These are phyloP conservation scores for Agaricales sp. DNA, from an alignment of 1,284 basidiomycete species.

Conservation along the genomic window DNA sequence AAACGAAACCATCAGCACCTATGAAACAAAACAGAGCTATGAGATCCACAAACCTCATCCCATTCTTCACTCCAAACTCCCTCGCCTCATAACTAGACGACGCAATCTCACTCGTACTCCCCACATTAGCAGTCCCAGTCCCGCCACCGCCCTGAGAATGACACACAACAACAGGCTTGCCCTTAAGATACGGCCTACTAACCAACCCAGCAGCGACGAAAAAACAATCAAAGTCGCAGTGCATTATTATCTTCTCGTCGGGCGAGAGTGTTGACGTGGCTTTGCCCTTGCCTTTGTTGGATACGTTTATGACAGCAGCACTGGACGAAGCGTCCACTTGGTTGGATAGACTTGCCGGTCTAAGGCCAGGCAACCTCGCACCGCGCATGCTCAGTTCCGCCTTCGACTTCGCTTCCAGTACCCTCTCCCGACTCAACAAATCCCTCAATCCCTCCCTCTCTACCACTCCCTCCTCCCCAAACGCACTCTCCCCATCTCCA, in stretches of 20 bases:
- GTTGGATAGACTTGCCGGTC: no score
- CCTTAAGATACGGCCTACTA: conserved; percentile 66
- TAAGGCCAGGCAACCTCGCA: conserved; percentile 31
- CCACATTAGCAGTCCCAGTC: conserved; percentile 26
- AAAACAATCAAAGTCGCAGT: conserved; percentile 96
- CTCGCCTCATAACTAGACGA: conserved; percentile 93
- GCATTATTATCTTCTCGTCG: conserved; percentile 71
- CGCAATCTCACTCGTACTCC: conserved; percentile 84
- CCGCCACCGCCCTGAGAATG: conserved; percentile 77
- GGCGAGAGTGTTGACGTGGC: conserved; percentile 27
- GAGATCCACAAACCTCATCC: conserved; percentile 86
- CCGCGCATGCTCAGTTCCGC: conserved; percentile 50
- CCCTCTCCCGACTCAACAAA: conserved; percentile 14
- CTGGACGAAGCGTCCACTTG: no score
- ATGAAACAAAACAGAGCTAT: conserved; percentile 2
- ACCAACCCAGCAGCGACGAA: conserved; percentile 89
- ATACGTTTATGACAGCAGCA: no score
- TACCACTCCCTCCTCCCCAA: conserved; percentile 11
- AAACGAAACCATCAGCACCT: conserved; percentile 3
- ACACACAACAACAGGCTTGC: conserved; percentile 89
- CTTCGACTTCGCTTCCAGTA: conserved; percentile 6
- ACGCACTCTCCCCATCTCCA: conserved; percentile 8
- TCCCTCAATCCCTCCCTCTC: conserved; percentile 22
- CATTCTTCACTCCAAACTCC: conserved; percentile 81
- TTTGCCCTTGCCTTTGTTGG: conserved; percentile 46